phyloP scores from a whole-genome alignment of 1,284 basidiomycete species.

The Boletus smithii region DNA sequence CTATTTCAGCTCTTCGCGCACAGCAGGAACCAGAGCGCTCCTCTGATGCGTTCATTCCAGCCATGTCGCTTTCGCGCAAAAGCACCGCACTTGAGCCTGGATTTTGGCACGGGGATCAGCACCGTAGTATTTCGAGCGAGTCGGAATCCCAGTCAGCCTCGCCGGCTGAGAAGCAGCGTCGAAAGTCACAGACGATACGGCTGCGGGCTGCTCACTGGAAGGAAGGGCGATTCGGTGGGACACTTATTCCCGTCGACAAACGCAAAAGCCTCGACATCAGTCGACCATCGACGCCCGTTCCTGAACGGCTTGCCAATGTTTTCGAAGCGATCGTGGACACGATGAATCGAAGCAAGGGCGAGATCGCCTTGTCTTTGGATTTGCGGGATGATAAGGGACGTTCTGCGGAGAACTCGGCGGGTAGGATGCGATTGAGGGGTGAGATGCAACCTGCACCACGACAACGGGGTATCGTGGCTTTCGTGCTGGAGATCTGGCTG shows the following conservation, averaged over 20 bases:
- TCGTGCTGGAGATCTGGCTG: constrained; percentile 70
- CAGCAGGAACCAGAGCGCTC: constrained; percentile 3
- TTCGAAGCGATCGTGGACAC: constrained; percentile 44
- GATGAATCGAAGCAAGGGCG: constrained; percentile 28
- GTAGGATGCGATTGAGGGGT: constrained; percentile 1
- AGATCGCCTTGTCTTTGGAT: constrained; percentile 10
- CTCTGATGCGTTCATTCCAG: constrained; percentile 4
- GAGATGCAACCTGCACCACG: constrained; percentile 11
- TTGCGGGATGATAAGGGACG: constrained; percentile 12
- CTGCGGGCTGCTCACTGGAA: constrained; percentile 45
- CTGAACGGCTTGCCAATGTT: constrained; percentile 36
- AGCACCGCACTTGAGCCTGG: constrained; percentile 5
- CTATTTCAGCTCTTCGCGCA: constrained; percentile 8
- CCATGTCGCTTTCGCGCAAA: constrained; percentile 8
- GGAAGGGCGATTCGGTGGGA: constrained; percentile 40
- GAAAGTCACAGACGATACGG: constrained; percentile 45
- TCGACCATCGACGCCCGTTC: constrained; percentile 35
- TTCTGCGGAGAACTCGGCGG: constrained; percentile 1
- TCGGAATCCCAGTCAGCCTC: constrained; percentile 4
- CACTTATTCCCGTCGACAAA: constrained; percentile 23
- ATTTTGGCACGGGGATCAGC: constrained; percentile 12
- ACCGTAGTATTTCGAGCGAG: constrained; percentile 1
- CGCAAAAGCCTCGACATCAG: constrained; percentile 11
- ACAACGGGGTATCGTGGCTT: constrained; percentile 41
- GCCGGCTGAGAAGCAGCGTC: constrained; percentile 29